Percentiles rank a stretch among this genome's conserved stretches.
These are phyloP conservation scores for Oidiodendron maius DNA, from an alignment of 495 filamentous ascomycete genomes.

Conservation along the genomic window DNA sequence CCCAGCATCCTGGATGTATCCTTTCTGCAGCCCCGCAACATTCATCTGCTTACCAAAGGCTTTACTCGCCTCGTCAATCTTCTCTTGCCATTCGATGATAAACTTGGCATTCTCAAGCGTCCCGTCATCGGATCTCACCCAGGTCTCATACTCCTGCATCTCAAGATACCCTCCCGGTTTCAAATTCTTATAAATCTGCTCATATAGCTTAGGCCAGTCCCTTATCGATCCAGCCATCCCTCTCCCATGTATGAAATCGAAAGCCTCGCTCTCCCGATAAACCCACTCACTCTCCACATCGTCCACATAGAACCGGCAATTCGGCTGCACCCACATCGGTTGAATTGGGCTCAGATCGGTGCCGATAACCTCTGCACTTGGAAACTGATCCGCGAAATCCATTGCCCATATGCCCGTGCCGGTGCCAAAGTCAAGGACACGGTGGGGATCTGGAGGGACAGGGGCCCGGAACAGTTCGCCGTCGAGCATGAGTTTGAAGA, in stretches of 20 bases:
- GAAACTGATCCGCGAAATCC: constrained; percentile 39
- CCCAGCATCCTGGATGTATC: constrained; percentile 42
- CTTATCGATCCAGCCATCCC: constrained; percentile 37
- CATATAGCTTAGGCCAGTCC: constrained; percentile 33
- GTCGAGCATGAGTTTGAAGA: constrained; percentile 37
- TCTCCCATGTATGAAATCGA: constrained; percentile 43
- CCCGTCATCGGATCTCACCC: constrained; percentile 25
- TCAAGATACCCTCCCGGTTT: constrained; percentile 51
- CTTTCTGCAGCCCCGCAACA: constrained; percentile 25
- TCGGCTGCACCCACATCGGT: constrained; percentile 18
- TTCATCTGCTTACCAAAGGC: constrained; percentile 29
- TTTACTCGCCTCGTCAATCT: constrained; percentile 4
- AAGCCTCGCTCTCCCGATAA: constrained; percentile 20
- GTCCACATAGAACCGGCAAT: constrained; percentile 26
- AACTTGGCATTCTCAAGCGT: constrained; percentile 9
- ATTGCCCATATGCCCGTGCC: too few relatives aligned
- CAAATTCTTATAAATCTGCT: constrained; percentile 30
- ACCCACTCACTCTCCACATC: constrained; percentile 29
- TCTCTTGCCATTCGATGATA: background rate
- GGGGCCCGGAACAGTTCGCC: constrained; percentile 55
- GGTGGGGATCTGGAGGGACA: constrained; percentile 40
- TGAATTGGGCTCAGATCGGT: constrained; percentile 44
- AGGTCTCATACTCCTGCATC: constrained; percentile 45
- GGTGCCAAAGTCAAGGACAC: constrained; percentile 56
- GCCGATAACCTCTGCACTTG: constrained; percentile 28